phyloP scores from a whole-genome alignment of 2,329 filamentous ascomycete genomes.

The Fusarium pseudoanthophilum region DNA sequence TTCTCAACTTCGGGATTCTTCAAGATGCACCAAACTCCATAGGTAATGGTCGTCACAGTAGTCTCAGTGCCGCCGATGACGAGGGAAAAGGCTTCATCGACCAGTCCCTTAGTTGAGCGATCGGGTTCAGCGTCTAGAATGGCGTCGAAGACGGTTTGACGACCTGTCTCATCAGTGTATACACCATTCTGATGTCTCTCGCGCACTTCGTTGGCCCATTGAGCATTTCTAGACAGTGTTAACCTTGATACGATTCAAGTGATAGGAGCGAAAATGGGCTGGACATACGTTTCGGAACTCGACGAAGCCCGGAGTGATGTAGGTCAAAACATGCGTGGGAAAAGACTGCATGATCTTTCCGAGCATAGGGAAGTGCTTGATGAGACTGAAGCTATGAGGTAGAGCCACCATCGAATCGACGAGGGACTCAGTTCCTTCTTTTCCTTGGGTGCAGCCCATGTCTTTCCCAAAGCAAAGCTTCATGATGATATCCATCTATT shows the following conservation, averaged over 20 bases:
- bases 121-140: background rate
- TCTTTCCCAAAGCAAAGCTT: background rate
- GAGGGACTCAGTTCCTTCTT: background rate
- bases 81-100: background rate
- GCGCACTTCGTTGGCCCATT: background rate
- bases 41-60: background rate
- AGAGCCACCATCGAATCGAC: background rate
- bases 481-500: background rate
- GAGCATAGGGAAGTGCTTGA: background rate
- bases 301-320: background rate
- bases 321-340: fast-evolving
- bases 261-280: fast-evolving
- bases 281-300: background rate
- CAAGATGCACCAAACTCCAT: background rate
- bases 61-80: background rate
- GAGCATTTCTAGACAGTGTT: background rate
- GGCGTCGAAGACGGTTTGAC: background rate
- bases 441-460: background rate
- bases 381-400: background rate
- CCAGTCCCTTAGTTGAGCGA: background rate
- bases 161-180: background rate
- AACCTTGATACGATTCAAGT: no score
- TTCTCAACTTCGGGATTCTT: background rate
- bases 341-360: background rate
- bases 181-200: background rate